Evolutionary conservation across 768 basidiomycete genomes (phyloP).

Genomic region (Hortiboletus campestris): DNA sequence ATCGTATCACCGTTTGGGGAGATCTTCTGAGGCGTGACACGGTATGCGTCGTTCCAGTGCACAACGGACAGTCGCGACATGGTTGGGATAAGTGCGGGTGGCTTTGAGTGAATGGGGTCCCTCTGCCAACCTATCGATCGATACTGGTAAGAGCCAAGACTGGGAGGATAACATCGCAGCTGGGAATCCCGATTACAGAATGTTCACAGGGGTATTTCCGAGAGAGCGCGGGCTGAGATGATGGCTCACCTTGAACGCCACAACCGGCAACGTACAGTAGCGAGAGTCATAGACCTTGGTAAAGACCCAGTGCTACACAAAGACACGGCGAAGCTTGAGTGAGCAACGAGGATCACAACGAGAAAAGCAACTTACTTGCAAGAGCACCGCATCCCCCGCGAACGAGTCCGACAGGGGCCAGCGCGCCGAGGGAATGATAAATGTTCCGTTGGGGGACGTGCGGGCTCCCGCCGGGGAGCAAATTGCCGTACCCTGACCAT

Average conservation of each 20-base stretch:
- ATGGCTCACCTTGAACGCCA: not conserved
- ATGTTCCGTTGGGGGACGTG: not conserved
- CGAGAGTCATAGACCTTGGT: no score
- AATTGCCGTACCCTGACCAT: no score
- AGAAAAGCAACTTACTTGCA: not conserved
- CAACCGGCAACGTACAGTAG: no score
- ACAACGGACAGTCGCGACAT: conserved; percentile 47
- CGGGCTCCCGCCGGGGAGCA: no score
- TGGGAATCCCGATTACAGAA: not conserved
- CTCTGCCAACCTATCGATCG: conserved; percentile 3
- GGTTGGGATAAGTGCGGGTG: not conserved
- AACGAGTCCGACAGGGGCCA: not conserved
- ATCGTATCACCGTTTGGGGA: conserved; percentile 58
- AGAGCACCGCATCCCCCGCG: not conserved
- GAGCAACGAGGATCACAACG: no score
- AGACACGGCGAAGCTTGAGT: no score
- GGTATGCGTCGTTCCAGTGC: conserved; percentile 85
- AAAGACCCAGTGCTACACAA: not conserved
- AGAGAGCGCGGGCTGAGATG: not conserved
- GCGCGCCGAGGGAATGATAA: not conserved
- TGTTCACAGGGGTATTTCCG: not conserved
- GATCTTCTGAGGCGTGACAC: conserved; percentile 73
- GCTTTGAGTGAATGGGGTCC: not conserved
- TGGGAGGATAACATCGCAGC: not conserved
- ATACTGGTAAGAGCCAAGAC: not conserved